These are phyloP conservation scores for Thelonectria rubi DNA, from an alignment of 2,329 filamentous ascomycete genomes.

Conservation along the genomic window DNA sequence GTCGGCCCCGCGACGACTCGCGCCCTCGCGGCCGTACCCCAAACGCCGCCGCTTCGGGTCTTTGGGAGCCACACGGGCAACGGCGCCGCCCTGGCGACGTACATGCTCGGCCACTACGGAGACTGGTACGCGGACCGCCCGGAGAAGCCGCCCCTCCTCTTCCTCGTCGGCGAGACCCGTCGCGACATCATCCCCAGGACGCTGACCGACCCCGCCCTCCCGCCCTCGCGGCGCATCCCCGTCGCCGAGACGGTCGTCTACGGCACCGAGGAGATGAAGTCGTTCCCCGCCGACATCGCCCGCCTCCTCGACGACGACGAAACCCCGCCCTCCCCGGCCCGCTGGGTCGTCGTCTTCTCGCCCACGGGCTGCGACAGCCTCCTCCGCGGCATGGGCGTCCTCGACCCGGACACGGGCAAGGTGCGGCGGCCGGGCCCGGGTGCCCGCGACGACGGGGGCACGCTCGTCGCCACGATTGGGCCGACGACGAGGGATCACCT, in stretches of 20 bases:
- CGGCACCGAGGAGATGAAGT: slow-evolving; percentile 82
- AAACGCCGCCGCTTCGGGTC: slow-evolving; percentile 66
- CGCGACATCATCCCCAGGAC: slow-evolving; percentile 89
- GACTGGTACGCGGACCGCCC: slow-evolving; percentile 56
- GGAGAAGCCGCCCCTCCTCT: slow-evolving; percentile 74
- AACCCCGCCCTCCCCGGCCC: slow-evolving; percentile 51
- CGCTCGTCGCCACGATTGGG: slow-evolving; percentile 86
- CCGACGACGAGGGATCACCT: slow-evolving; percentile 88
- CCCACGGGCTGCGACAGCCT: slow-evolving; percentile 71
- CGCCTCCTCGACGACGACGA: slow-evolving; percentile 54
- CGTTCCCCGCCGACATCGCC: slow-evolving; percentile 76
- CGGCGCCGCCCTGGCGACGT: slow-evolving; percentile 79
- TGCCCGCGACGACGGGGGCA: slow-evolving; percentile 52
- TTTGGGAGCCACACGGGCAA: slow-evolving; percentile 85
- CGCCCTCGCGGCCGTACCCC: slow-evolving; percentile 67
- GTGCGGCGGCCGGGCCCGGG: slow-evolving; percentile 44
- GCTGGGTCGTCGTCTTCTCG: slow-evolving; percentile 82
- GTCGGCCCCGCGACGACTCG: slow-evolving; percentile 84
- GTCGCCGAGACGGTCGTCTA: slow-evolving; percentile 89
- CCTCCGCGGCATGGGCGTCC: slow-evolving; percentile 61
- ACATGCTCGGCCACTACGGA: slow-evolving; percentile 82
- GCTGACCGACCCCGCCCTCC: slow-evolving; percentile 68
- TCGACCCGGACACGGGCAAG: slow-evolving; percentile 58
- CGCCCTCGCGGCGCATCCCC: slow-evolving; percentile 60
- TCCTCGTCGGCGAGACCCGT: slow-evolving; percentile 89